A percentile compares a stretch with the other conserved stretches of the same genome.
Evolutionary conservation across 164 flowering plant genomes (phyloP).

Genomic region (Tetracentron sinense): DNA sequence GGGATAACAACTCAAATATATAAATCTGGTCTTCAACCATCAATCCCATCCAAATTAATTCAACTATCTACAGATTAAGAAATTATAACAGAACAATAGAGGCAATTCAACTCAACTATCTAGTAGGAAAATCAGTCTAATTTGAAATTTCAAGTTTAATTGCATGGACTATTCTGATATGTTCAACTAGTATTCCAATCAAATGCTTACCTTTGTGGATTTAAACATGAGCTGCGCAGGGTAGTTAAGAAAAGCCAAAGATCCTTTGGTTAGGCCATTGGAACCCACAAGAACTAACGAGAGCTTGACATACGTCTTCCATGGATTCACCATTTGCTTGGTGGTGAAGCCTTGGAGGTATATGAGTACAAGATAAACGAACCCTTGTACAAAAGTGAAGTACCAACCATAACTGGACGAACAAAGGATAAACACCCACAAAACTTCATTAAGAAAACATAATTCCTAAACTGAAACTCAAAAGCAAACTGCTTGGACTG

Average conservation of each 20-base stretch:
- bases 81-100: not conserved
- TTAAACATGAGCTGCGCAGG: slow-evolving; percentile 84
- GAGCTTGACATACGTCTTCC: slow-evolving; percentile 67
- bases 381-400: slow-evolving; percentile 72
- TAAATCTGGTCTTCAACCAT: not conserved
- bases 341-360: slow-evolving; percentile 62
- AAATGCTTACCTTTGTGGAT: slow-evolving; percentile 69
- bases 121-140: not conserved
- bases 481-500: not conserved
- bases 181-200: no score
- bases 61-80: not conserved
- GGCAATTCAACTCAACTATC: not conserved
- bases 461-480: not conserved
- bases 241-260: slow-evolving; percentile 68
- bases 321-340: slow-evolving; percentile 81
- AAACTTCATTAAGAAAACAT: not conserved
- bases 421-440: not conserved
- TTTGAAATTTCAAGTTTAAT: not conserved
- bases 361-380: slow-evolving; percentile 51
- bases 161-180: not conserved
- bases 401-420: slow-evolving; percentile 71
- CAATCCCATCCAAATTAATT: not conserved
- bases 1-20: not conserved
- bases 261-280: slow-evolving; percentile 71
- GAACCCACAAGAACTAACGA: slow-evolving; percentile 77